These are phyloP conservation scores for Candida xiaguanensis DNA, from an alignment of 805 yeast genomes.

Conservation along the genomic window DNA sequence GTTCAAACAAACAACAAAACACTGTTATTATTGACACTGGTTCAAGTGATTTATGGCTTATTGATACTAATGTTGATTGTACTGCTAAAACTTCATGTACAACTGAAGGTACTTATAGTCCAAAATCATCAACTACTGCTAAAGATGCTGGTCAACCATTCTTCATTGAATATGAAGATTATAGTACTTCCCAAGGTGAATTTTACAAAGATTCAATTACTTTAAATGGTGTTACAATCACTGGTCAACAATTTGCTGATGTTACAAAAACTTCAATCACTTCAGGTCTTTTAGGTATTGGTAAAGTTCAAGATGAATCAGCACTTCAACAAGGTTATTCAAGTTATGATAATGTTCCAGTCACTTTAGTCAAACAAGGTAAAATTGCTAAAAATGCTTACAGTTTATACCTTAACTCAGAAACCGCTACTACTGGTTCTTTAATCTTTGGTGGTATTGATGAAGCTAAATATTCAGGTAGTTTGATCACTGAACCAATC, in stretches of 20 bases:
- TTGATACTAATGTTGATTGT: slow-evolving; percentile 22
- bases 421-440: slow-evolving; percentile 18
- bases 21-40: slow-evolving; percentile 23
- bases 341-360: slow-evolving; percentile 29
- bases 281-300: slow-evolving; percentile 72
- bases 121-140: slow-evolving; percentile 6
- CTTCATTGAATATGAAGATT: slow-evolving; percentile 11
- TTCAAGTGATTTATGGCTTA: slow-evolving; percentile 25
- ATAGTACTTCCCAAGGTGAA: slow-evolving; percentile 11
- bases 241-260: slow-evolving; percentile 17
- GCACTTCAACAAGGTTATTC: slow-evolving; percentile 25
- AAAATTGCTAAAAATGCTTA: slow-evolving; percentile 30
- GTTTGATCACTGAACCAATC: slow-evolving; percentile 11
- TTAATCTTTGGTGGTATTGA: slow-evolving; percentile 34
- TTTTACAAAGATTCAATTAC: slow-evolving; percentile 14
- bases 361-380: slow-evolving; percentile 28
- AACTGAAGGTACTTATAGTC: slow-evolving; percentile 14
- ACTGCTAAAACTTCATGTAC: slow-evolving; percentile 11
- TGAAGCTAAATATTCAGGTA: slow-evolving; percentile 22
- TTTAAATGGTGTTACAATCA: slow-evolving; percentile 12
- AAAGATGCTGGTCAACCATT: slow-evolving; percentile 7
- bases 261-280: slow-evolving; percentile 47
- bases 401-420: slow-evolving; percentile 30
- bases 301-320: slow-evolving; percentile 59
- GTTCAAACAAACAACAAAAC: slow-evolving; percentile 15